phyloP scores from a whole-genome alignment of 495 filamentous ascomycete genomes.

The Aspergillus haitiensis region DNA sequence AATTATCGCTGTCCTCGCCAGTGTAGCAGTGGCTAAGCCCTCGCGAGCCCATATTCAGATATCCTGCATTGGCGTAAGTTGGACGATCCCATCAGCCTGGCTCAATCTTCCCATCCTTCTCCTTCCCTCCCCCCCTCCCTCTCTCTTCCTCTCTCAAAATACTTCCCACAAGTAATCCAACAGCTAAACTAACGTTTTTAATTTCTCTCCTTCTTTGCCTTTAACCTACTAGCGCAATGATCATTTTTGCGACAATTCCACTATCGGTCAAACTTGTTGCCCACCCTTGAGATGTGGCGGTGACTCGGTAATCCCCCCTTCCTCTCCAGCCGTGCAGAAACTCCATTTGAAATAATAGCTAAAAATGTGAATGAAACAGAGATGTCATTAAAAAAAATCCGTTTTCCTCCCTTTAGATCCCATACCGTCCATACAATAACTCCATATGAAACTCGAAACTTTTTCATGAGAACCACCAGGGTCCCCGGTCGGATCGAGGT shows the following conservation, averaged over 20 bases:
- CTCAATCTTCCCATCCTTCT: no score
- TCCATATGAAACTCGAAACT: no score
- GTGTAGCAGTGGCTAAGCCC: neutral
- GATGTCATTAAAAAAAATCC: no score
- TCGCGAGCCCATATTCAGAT: slow-evolving; percentile 1
- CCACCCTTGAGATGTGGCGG: neutral
- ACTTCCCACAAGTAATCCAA: neutral
- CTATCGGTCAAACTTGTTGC: neutral
- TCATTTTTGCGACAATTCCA: neutral
- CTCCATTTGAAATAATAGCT: neutral
- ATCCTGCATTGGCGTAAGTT: slow-evolving; percentile 1
- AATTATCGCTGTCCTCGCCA: slow-evolving; percentile 5
- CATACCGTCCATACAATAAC: no score
- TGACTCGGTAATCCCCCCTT: neutral
- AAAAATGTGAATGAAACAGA: no score
- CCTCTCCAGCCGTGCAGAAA: neutral
- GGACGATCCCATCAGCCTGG: no score
- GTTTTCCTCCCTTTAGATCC: no score
- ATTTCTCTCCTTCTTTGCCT: neutral
- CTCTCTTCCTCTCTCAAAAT: neutral
- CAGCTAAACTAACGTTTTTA: neutral
- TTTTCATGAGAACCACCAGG: no score
- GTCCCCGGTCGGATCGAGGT: no score
- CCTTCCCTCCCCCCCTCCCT: no score
- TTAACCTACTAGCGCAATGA: neutral